These are phyloP conservation scores for Verticillium nonalfalfae DNA, from an alignment of 2,329 filamentous ascomycete species.

Conservation along the genomic window DNA sequence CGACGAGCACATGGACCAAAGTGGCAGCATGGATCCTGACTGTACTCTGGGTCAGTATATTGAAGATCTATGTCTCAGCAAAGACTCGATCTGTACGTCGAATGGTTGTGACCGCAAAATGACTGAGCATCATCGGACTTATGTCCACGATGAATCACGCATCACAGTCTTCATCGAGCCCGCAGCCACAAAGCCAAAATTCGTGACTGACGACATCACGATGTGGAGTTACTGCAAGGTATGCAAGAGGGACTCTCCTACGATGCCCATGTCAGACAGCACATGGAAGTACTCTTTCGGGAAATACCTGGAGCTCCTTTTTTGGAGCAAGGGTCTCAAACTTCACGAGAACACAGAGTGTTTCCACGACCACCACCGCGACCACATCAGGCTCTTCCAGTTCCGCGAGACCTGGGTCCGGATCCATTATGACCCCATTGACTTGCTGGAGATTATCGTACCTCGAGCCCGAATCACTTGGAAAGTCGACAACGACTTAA, in stretches of 20 bases:
- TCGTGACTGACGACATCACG: conserved; percentile 60
- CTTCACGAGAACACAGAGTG: conserved; percentile 66
- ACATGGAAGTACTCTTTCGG: conserved; percentile 99
- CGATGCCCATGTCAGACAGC: conserved; percentile 84
- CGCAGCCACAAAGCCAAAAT: conserved; percentile 38
- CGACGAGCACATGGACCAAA: conserved; percentile 68
- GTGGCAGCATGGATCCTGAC: conserved; percentile 68
- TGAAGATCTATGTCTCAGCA: conserved; percentile 76
- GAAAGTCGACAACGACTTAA: conserved; percentile 94
- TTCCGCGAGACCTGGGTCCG: conserved; percentile 78
- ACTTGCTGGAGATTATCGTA: conserved; percentile 89
- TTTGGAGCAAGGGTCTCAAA: conserved; percentile 84
- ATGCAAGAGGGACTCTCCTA: conserved; percentile 84
- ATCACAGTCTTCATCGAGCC: conserved; percentile 82
- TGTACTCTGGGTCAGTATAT: conserved; percentile 94
- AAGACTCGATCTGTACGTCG: conserved; percentile 70
- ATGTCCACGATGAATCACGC: conserved; percentile 92
- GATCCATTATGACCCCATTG: conserved; percentile 88
- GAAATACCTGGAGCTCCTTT: conserved; percentile 95
- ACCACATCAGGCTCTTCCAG: conserved; percentile 91
- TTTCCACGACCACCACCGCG: conserved; percentile 74
- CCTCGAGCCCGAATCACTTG: conserved; percentile 86
- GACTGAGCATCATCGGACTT: conserved; percentile 90
- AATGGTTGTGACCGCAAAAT: conserved; percentile 85
- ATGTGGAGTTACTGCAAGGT: conserved; percentile 98